Evolutionary conservation across 2,329 filamentous ascomycete genomes (phyloP).

Genomic region (Ophiostoma pallidulum): DNA sequence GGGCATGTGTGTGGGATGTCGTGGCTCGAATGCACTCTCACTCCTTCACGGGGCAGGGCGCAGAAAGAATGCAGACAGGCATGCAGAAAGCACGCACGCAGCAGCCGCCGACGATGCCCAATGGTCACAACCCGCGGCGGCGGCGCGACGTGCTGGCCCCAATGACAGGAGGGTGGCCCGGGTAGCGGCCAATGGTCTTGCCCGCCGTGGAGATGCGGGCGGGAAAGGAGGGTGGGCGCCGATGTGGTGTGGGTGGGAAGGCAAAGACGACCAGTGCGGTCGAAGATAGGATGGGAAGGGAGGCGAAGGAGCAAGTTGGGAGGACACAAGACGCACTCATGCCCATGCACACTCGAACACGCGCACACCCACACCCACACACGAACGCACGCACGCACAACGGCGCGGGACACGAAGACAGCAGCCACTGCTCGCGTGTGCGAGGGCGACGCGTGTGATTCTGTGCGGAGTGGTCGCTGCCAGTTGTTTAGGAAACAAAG

Average conservation of each 20-base stretch:
- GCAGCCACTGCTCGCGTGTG: background rate
- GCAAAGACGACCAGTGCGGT: background rate
- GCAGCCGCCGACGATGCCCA: slow-evolving; percentile 1
- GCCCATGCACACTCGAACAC: background rate
- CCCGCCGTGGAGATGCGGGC: background rate
- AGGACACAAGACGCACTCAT: background rate
- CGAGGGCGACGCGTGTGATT: background rate
- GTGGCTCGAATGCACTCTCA: slow-evolving; percentile 14
- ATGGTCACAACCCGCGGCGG: background rate
- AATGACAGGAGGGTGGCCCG: background rate
- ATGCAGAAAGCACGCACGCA: background rate
- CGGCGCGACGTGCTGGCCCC: slow-evolving; percentile 10
- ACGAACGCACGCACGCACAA: background rate
- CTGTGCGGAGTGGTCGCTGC: background rate
- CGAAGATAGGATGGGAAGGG: background rate
- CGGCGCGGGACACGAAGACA: background rate
- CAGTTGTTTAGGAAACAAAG: slow-evolving; percentile 1
- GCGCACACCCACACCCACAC: background rate
- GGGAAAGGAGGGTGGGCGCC: background rate
- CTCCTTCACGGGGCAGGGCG: slow-evolving; percentile 1
- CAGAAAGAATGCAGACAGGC: background rate
- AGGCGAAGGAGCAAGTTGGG: background rate
- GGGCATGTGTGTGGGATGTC: slow-evolving; percentile 10
- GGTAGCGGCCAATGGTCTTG: slow-evolving; percentile 1
- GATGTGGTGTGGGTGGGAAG: slow-evolving; percentile 6